Evolutionary conservation across 129 eudicot genomes (phyloP), one percentile per base, ranked within the genome.

Genomic region (Logfia minima): DNA sequence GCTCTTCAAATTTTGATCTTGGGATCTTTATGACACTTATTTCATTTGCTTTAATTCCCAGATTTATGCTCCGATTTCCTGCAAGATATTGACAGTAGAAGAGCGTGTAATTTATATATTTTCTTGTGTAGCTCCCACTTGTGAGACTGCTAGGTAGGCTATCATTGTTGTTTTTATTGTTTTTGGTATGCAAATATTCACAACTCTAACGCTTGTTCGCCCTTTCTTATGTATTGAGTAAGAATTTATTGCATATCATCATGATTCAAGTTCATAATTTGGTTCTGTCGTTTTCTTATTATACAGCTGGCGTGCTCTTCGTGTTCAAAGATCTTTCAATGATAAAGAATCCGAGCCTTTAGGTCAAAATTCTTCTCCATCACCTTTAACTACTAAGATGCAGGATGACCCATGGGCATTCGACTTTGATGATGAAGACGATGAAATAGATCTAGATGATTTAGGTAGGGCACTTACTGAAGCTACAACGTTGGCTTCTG

Each of bases 51-150:
- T 77, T 43, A 23, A 26, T 68, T 72, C 43, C 3, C 80, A 94
- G 99, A 79, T 95, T 58, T 89, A 95, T 86, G 96, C 99, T 77
- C 99, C 97, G 28, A 55, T 91, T 63, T 86, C 96, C 48, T 84
- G 48, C 71, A 81, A 71, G 71, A 73, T 53, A 56, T 71, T 89
- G 85, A 83, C 75, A 32, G 77, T 84, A 41, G 91, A 87, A 65
- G 99, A 91, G 80, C 97, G 99, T 45, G 83, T 78, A 23, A 86
- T 95, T 75, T 95, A 84, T 84, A 86, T 91, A 78, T 79, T 95
- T 69, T 85, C 87, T 61, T 95, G 99, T 75, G 69, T 83, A 51
- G 70, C 70, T 64, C 59, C 86, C 53, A 23, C 81, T 21, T 95
- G 99, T 68, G 86, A 87, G 79, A 86, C 86, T 74, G 37, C 6